Conservation (phyloP, 2,329 filamentous ascomycete species). For the Penicillium expansum region DNA sequence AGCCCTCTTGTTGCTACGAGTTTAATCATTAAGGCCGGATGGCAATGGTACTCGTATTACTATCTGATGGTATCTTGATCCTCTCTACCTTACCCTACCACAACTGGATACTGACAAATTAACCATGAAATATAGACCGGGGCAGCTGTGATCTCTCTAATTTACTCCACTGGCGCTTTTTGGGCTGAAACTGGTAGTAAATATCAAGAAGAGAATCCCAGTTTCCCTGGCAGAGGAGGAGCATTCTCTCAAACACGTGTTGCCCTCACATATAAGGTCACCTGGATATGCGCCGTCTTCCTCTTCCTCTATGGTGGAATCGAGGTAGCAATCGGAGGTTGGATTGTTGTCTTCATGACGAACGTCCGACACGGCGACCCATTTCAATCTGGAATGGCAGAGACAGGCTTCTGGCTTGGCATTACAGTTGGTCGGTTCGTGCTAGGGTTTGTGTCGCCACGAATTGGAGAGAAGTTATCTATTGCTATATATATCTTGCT, state of each 20-base stretch:
- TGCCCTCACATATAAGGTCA: conserved; percentile 55
- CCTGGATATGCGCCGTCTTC: conserved; percentile 71
- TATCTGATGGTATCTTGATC: conserved; percentile 16
- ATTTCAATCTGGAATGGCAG: conserved; percentile 67
- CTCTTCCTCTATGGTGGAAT: conserved; percentile 48
- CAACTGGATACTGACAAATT: background rate
- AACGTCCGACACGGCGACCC: conserved; percentile 60
- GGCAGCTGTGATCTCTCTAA: conserved; percentile 14
- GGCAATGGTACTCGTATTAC: conserved; percentile 20
- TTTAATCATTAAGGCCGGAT: conserved; percentile 60
- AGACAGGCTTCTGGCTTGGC: conserved; percentile 77
- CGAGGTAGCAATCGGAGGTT: conserved; percentile 48
- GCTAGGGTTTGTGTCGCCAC: conserved; percentile 40
- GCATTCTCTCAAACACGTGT: conserved; percentile 21
- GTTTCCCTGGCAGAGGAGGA: conserved; percentile 4
- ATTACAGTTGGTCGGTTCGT: conserved; percentile 68
- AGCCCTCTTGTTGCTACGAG: conserved; percentile 64
- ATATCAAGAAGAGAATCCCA: conserved; percentile 25
- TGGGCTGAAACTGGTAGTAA: conserved; percentile 18
- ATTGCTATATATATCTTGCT: conserved; percentile 61
- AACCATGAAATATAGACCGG: conserved; percentile 12
- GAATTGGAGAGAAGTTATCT: conserved; percentile 54
- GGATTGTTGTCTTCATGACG: conserved; percentile 77
- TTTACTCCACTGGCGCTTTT: conserved; percentile 18
- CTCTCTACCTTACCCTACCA: background rate